phyloP scores from a whole-genome alignment of 208 protist genomes.

The Trypanosoma brucei region DNA sequence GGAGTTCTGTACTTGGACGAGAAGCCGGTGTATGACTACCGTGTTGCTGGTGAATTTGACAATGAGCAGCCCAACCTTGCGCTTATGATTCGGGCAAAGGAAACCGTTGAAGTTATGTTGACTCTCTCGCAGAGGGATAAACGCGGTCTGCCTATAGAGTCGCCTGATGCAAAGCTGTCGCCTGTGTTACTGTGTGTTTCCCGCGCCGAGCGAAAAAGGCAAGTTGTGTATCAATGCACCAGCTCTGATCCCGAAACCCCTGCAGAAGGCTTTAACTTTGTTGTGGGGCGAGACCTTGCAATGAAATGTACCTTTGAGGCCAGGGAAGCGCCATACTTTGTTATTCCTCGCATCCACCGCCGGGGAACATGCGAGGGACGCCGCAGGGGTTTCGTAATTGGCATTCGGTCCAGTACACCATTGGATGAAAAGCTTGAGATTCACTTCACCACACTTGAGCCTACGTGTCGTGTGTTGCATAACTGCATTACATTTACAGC shows the following conservation, averaged over 20 bases:
- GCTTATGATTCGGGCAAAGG: slow-evolving; percentile 38
- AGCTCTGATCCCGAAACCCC: slow-evolving; percentile 34
- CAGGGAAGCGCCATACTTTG: slow-evolving; percentile 32
- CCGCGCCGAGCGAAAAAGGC: slow-evolving; percentile 12
- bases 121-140: slow-evolving; percentile 70
- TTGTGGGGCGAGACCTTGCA: slow-evolving; percentile 39
- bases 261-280: slow-evolving; percentile 33
- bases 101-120: slow-evolving; percentile 38
- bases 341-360: slow-evolving; percentile 47
- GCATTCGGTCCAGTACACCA: slow-evolving; percentile 26
- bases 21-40: slow-evolving; percentile 40
- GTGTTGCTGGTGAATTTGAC: slow-evolving; percentile 51
- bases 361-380: slow-evolving; percentile 8
- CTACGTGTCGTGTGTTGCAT: slow-evolving; percentile 20
- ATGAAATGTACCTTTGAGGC: slow-evolving; percentile 56
- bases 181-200: slow-evolving; percentile 61
- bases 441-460: slow-evolving; percentile 25
- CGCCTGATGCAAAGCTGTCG: slow-evolving; percentile 24
- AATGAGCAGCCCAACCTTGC: slow-evolving; percentile 34
- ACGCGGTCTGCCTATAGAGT: slow-evolving; percentile 31
- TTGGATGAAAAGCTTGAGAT: slow-evolving; percentile 30
- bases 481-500: slow-evolving; percentile 24
- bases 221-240: slow-evolving; percentile 22
- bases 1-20: slow-evolving; percentile 29
- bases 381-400: slow-evolving; percentile 37